A percentile compares a stretch with the other conserved stretches of the same genome.
Evolutionary conservation across 306 rosid genomes (phyloP).

Genomic region (Glycyrrhiza uralensis): DNA sequence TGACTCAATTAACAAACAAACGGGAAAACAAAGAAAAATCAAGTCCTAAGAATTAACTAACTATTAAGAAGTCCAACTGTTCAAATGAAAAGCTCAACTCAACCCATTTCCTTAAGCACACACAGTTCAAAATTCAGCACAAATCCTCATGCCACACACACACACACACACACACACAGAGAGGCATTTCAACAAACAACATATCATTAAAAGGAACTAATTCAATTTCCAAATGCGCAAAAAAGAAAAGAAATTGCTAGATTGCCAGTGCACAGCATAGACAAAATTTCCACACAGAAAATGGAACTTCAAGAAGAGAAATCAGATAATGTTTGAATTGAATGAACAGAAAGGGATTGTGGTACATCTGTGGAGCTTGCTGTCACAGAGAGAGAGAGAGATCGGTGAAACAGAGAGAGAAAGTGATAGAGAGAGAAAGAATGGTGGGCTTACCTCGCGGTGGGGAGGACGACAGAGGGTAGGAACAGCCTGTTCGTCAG

Average conservation of each 20-base stretch:
- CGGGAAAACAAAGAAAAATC: neutral
- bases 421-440: no score
- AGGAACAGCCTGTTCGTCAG: no score
- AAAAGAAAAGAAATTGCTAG: neutral
- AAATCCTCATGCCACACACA: neutral
- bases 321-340: neutral
- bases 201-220: neutral
- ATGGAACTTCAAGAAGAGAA: slow-evolving; percentile 22
- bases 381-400: no score
- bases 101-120: neutral
- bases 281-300: neutral
- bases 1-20: neutral
- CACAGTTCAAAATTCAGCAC: neutral
- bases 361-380: no score
- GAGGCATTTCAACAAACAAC: slow-evolving; percentile 22
- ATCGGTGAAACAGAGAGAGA: no score
- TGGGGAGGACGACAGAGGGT: no score
- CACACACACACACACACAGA: no score
- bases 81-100: neutral
- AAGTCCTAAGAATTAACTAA: neutral
- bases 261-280: neutral
- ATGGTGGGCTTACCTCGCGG: no score
- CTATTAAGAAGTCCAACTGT: neutral
- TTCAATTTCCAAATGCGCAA: neutral
- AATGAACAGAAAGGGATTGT: slow-evolving; percentile 22